Base-by-base conservation (phyloP, 208 protist species). In the Crithidia sp. region DNA sequence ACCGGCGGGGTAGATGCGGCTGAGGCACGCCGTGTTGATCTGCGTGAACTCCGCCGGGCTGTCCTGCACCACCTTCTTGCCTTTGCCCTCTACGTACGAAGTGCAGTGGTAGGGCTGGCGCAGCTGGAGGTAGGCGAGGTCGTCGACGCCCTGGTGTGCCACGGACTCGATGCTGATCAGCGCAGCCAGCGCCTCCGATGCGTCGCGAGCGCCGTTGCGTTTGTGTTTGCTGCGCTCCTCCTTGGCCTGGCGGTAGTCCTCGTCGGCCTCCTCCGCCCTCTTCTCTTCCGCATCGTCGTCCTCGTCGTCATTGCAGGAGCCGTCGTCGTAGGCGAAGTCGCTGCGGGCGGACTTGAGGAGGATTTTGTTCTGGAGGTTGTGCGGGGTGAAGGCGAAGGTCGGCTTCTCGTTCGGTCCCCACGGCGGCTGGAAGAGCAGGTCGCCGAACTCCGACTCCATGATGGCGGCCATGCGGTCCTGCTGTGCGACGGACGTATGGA, bases 1-100 rank as follows among this genome's bases (percentile, higher is more conserved):
- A 43, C 95, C 96, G 40, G 74, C 81, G 44, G 97, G 98, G 79
- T 98, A 99, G 28, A 97, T 81, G 47, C 97, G 93, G 40, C 82
- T 83, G 28, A 99, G 70, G 47, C 89, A 91, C 0, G 64, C 63
- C 9, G 81, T 65, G 61, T 95, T 98, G 75, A 92, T 80, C 13
- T 43, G 41, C 19, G 74, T 68, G 49, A 92, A 74, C 2, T 57
- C 82, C 9, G 58, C 47, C 49, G 40, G 13, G 52, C 88, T 75
- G n/a, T 76, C 52, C 14, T 74, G 39, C 17, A 76, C 65, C 37
- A 92, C 62, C 62, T 80, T 74, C 66, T 84, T 79, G 2, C 76
- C 81, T 60, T 91, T 91, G 7, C 64, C 61, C 72, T 95, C 90
- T 7, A 73, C 67, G 67, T 82, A 85, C 5, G 80, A 88, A n/a